Percentiles rank a stretch among this genome's conserved stretches.
Conservation (phyloP, 352 stramenopile genomes). For the Pythium monospermum region DNA sequence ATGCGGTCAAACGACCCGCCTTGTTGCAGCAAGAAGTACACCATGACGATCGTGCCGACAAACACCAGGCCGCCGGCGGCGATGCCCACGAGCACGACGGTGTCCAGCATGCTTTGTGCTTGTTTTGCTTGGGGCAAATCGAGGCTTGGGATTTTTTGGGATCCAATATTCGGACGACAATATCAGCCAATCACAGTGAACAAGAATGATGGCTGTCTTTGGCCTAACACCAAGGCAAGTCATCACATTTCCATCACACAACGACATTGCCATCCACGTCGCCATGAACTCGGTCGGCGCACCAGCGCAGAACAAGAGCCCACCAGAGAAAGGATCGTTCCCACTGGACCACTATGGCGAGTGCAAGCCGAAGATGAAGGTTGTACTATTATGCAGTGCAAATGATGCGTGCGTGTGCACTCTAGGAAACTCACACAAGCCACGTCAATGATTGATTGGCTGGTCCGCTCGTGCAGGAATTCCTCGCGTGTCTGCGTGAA, state of each 20-base stretch:
- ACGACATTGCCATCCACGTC: no score
- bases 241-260: neutral
- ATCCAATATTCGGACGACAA: no score
- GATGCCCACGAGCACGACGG: constrained; percentile 65
- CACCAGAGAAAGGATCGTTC: constrained; percentile 89
- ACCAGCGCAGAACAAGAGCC: constrained; percentile 62
- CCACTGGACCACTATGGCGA: constrained; percentile 88
- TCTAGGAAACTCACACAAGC: no score
- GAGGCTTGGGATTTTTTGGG: no score
- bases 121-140: no score
- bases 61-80: constrained; percentile 81
- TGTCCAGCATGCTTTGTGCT: constrained; percentile 37
- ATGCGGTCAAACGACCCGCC: constrained; percentile 89
- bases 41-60: constrained; percentile 67
- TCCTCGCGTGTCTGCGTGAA: constrained; percentile 81
- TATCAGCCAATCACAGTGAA: constrained; percentile 9
- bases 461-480: constrained; percentile 31
- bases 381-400: no score
- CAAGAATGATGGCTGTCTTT: constrained; percentile 18
- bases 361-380: constrained; percentile 86
- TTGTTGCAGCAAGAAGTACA: constrained; percentile 79
- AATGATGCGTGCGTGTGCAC: neutral
- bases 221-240: neutral
- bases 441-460: neutral
- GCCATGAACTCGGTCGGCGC: constrained; percentile 78